These are phyloP conservation scores for Oryza nivara DNA, from an alignment of 176 grass and related monocot species.

Conservation along the genomic window DNA sequence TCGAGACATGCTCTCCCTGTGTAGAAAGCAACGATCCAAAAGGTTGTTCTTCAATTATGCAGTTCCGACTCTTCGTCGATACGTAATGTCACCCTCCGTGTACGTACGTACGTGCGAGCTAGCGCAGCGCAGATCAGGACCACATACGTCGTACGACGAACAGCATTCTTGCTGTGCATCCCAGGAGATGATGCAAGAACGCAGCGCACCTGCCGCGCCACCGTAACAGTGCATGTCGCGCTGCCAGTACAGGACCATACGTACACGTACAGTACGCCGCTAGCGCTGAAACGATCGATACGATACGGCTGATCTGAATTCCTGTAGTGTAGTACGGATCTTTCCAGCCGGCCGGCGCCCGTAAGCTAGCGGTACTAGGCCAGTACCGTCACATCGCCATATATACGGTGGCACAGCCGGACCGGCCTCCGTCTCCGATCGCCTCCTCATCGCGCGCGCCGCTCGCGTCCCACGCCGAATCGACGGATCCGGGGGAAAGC, in stretches of 20 bases:
- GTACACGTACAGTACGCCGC: neutral
- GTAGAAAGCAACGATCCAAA: neutral
- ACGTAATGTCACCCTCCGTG: constrained; percentile 7
- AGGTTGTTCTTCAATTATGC: constrained; percentile 3
- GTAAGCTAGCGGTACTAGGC: neutral
- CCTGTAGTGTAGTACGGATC: too few species aligned
- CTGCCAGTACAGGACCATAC: neutral
- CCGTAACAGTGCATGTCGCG: neutral
- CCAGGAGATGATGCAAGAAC: neutral
- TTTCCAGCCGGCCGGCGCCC: neutral
- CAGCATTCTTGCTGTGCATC: neutral
- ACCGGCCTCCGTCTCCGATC: neutral
- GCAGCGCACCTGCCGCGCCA: neutral
- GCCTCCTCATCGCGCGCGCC: neutral
- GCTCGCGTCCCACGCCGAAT: neutral
- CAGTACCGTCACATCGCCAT: neutral
- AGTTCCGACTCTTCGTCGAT: neutral
- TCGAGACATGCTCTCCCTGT: neutral
- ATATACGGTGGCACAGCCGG: neutral
- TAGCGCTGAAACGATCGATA: neutral
- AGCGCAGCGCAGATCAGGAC: neutral
- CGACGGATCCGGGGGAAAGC: neutral
- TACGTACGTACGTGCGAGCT: neutral
- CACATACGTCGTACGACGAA: neutral
- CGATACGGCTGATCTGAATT: neutral